Percentiles rank a stretch among this genome's conserved stretches.
Conservation (phyloP, 1,284 basidiomycete species). For the Ganoderma boninense region DNA sequence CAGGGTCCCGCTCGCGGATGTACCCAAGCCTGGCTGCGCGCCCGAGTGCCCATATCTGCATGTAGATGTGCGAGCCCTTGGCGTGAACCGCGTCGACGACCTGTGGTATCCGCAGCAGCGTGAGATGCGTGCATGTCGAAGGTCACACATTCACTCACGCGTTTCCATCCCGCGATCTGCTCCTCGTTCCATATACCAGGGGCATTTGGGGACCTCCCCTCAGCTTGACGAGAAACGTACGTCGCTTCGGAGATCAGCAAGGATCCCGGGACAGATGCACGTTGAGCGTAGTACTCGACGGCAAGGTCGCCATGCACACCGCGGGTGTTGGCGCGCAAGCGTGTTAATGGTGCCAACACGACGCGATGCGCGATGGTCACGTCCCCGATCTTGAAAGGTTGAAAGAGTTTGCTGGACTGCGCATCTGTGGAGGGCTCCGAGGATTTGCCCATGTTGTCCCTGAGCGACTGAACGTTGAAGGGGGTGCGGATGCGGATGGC, state of each 20-base stretch:
- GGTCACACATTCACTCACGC: constrained; percentile 37
- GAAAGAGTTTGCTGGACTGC: constrained; percentile 46
- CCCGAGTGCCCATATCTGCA: constrained; percentile 59
- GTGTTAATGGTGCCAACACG: constrained; percentile 56
- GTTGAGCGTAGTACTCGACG: constrained; percentile 56
- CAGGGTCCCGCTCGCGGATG: constrained; percentile 30
- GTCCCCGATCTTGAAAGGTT: constrained; percentile 51
- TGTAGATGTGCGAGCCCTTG: constrained; percentile 50
- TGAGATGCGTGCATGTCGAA: background rate
- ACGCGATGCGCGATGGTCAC: constrained; percentile 52
- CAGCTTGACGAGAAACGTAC: constrained; percentile 49
- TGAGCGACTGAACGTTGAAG: background rate
- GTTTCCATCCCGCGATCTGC: constrained; percentile 57
- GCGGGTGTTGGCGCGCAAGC: constrained; percentile 41
- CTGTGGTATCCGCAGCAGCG: constrained; percentile 25
- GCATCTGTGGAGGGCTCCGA: background rate
- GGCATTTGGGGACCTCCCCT: constrained; percentile 43
- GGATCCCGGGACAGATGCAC: constrained; percentile 52
- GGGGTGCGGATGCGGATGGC: background rate
- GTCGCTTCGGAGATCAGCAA: constrained; percentile 59
- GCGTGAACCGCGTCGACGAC: constrained; percentile 41
- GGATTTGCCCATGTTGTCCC: background rate
- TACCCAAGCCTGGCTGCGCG: constrained; percentile 46
- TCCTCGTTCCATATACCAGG: constrained; percentile 54
- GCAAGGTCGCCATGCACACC: constrained; percentile 41